Base-by-base conservation (phyloP, 2,329 filamentous ascomycete species). In the Rhynchosporium graminicola region DNA sequence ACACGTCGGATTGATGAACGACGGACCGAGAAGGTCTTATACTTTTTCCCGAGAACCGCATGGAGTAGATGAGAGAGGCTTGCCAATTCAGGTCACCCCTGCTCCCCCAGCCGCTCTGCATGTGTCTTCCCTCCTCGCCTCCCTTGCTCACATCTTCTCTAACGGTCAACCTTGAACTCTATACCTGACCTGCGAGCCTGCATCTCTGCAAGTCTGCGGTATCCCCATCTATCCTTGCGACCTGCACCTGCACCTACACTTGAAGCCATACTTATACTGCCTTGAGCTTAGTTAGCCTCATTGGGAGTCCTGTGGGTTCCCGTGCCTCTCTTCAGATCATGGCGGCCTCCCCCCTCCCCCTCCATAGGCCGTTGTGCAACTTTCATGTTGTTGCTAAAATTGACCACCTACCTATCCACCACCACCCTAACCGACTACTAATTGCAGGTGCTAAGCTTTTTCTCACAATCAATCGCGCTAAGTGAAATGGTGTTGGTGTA, bases 11-110 rank as follows among this genome's bases (percentile, higher is more conserved):
- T 26, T 26, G n/a, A 43, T 8, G 38, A 31, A n/a, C 3, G 52
- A 43, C 20, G 40, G 52, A 56, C 20, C 29, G 38, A 3, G 52
- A 56, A 38, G 31, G 52, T 56, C 52, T 56, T 56, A 56, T 56
- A 56, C 52, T 56, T 56, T 42, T 28, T 20, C 52, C 4, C 47
- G 15, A 29, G 20, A 20, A 20, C 20, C 1, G 20, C 20, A 20
- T 20, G 20, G 20, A 20, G 20, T 43, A 43, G 52, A 42, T 42
- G 52, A 43, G 51, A 55, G 52, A 43, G 52, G 52, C 52, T 43
- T 43, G 52, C n/a, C 31, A 31, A 56, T 31, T 36, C 40, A 56
- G 15, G 52, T 56, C 28, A 20, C 50, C 50, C 45, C 28, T 9
- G n/a, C 31, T 52, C 36, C 33, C 13, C 13, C 5, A 12, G 42